Conservation (phyloP, 768 basidiomycete species). For the Mycena indigotica region DNA sequence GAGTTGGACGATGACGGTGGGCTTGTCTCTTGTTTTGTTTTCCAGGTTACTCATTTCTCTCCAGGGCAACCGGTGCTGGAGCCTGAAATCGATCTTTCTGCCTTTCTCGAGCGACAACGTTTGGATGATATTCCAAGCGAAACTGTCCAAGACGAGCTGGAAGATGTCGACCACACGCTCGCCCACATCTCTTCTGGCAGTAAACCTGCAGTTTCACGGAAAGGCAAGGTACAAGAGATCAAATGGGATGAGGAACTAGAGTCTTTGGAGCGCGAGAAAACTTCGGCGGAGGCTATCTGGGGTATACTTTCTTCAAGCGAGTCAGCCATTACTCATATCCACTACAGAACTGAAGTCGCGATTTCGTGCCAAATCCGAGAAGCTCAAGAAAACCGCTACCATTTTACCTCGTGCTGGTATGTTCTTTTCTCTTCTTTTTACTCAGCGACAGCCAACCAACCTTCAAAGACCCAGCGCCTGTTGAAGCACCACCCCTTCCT, state of each 20-base stretch:
- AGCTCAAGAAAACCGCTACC: constrained; percentile 32
- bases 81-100: constrained; percentile 72
- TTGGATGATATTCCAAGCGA: constrained; percentile 42
- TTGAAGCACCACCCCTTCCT: constrained; percentile 60
- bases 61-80: constrained; percentile 69
- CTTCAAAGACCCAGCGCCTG: not conserved
- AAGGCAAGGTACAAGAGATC: constrained; percentile 65
- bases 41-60: not conserved
- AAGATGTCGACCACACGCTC: constrained; percentile 62
- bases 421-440: constrained; percentile 8
- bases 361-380: constrained; percentile 58
- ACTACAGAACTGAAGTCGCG: constrained; percentile 59
- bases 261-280: constrained; percentile 67
- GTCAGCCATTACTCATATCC: too few species aligned
- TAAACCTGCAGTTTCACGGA: constrained; percentile 38
- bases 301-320: constrained; percentile 50
- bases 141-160: constrained; percentile 43
- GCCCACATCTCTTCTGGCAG: constrained; percentile 49
- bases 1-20: constrained; percentile 73
- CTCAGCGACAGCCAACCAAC: constrained; percentile 21
- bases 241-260: constrained; percentile 73
- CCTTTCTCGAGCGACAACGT: constrained; percentile 66
- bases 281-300: constrained; percentile 72
- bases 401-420: not conserved
- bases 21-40: constrained; percentile 13